These are phyloP conservation scores for Pneumocystis jirovecii DNA, from an alignment of 1,139 yeast genomes.

Conservation along the genomic window DNA sequence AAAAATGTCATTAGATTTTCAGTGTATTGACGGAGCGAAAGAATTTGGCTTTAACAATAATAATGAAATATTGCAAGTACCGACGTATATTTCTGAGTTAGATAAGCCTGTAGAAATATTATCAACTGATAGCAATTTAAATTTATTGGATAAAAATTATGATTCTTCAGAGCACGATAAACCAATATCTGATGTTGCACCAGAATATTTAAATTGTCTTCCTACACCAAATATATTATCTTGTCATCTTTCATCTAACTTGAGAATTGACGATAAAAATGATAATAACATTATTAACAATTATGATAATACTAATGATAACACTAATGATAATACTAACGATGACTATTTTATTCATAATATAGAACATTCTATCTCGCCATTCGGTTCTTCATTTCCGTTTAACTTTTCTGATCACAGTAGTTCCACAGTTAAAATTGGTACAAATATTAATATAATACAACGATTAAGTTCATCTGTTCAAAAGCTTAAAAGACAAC, in stretches of 20 bases:
- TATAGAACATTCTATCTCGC: neutral
- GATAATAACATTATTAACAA: neutral
- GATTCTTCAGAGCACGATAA: neutral
- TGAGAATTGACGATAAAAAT: neutral
- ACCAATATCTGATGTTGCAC: neutral
- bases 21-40: neutral
- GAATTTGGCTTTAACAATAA: neutral
- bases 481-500: slow-evolving; percentile 65
- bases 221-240: neutral
- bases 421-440: slow-evolving; percentile 2
- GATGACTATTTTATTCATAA: neutral
- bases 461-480: slow-evolving; percentile 62
- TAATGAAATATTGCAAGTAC: neutral
- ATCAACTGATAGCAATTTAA: neutral
- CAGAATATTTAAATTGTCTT: no score
- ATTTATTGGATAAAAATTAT: neutral
- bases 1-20: neutral
- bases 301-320: no score
- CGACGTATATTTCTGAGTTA: neutral
- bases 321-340: neutral
- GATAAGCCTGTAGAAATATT: neutral
- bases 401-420: neutral
- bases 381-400: neutral
- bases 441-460: slow-evolving; percentile 10
- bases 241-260: neutral